Evolutionary conservation across 2,329 filamentous ascomycete genomes (phyloP).

Genomic region (Aspergillus novoparasiticus): DNA sequence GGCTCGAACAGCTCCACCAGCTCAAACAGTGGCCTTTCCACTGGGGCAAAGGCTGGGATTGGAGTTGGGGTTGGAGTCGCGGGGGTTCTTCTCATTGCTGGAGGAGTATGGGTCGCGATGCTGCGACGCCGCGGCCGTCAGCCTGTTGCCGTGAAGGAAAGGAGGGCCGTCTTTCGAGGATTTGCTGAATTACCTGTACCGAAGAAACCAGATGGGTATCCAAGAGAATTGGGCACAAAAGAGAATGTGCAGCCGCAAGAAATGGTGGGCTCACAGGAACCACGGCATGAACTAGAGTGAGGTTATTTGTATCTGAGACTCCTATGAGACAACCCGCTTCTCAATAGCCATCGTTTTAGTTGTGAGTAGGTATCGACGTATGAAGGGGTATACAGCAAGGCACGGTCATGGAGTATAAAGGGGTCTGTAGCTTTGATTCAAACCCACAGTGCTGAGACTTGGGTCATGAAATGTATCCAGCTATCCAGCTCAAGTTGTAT

Average conservation of each 20-base stretch:
- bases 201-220: not conserved
- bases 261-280: not conserved
- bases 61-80: conserved; percentile 9
- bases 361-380: not conserved
- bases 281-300: conserved; percentile 3
- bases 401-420: too few species aligned
- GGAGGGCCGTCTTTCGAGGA: not conserved
- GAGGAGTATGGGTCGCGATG: not conserved
- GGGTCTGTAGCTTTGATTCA: too few species aligned
- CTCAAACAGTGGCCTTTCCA: not conserved
- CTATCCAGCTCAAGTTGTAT: too few species aligned
- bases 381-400: too few species aligned
- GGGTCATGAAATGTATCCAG: too few species aligned
- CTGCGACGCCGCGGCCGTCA: conserved; percentile 4
- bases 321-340: not conserved
- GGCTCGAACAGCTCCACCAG: not conserved
- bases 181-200: not conserved
- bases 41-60: conserved; percentile 14
- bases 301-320: not conserved
- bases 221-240: not conserved
- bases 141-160: not conserved
- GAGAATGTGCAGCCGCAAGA: conserved; percentile 2
- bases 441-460: too few species aligned
- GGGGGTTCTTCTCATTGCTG: conserved; percentile 9
- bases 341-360: not conserved